These are phyloP conservation scores for Massariosphaeria phaeospora DNA, from an alignment of 495 filamentous ascomycete genomes.

Conservation along the genomic window DNA sequence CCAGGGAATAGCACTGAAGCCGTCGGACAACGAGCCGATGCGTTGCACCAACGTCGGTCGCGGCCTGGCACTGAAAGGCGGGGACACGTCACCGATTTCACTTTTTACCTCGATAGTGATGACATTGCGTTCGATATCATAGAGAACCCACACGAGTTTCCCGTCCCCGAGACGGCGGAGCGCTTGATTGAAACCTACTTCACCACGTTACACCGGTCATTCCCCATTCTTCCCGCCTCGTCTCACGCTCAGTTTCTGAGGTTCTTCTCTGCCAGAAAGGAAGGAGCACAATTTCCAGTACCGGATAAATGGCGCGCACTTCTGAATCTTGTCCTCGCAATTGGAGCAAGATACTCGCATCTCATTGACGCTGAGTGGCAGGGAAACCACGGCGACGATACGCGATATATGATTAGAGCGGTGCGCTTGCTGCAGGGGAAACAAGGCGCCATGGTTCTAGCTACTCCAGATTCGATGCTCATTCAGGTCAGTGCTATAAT, in stretches of 20 bases:
- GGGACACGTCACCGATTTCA: neutral
- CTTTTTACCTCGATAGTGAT: conserved; percentile 14
- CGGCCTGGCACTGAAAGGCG: neutral
- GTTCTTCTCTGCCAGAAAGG: neutral
- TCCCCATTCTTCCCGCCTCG: neutral
- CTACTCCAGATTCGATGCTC: neutral
- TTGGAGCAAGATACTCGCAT: conserved; percentile 13
- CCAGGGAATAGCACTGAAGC: neutral
- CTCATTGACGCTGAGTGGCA: conserved; percentile 2
- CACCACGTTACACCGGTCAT: conserved; percentile 3
- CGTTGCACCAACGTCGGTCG: conserved; percentile 1
- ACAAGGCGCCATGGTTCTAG: neutral
- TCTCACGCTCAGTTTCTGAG: conserved; percentile 2
- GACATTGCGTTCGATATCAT: neutral
- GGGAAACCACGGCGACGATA: conserved; percentile 1
- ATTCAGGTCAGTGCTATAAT: neutral
- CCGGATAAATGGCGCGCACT: conserved; percentile 5
- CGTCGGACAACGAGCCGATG: neutral
- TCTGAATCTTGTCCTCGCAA: conserved; percentile 15
- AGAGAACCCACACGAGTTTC: conserved; percentile 7
- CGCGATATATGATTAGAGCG: conserved; percentile 12
- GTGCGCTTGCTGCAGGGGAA: neutral
- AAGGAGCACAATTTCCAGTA: neutral
- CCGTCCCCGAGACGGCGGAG: neutral
- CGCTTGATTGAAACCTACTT: conserved; percentile 2